Evolutionary conservation across 148 eudicot species (phyloP), one percentile per base, ranked within the genome.

Genomic region (Rhododendron kiyosumense): DNA sequence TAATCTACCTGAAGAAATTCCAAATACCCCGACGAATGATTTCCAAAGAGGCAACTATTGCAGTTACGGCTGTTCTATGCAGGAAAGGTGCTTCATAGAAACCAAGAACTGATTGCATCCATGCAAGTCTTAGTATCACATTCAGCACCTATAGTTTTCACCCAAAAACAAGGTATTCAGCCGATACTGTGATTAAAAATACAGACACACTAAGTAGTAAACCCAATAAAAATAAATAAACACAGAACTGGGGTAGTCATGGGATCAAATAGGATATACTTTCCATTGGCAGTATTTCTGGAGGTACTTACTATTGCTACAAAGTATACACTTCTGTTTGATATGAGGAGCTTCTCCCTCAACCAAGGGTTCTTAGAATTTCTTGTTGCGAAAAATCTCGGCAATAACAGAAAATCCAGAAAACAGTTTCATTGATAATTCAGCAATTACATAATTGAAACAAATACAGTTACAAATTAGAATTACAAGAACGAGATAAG

Each of bases 1-100:
- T 30, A 57, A 32, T 57, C 43, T 69, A 90, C 94, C 94, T 93
- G 89, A 91, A 93, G 87, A 93, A 93, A 76, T 90, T 90, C 93
- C 93, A 93, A 59, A 91, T 91, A 67, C 95, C 92, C 59, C 92
- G 95, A 26, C 93, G 92, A 87, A 93, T 26, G 20, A 93, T 90
- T 86, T 93, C 95, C 86, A 91, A 85, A 67, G 87, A 86, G 49
- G 91, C 91, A 71, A 93, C 88, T 78, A 86, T 41, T n/a, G 93
- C 89, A 18, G 79, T 78, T 46, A 91, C 32, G 41, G 92, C 92
- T 45, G 63, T 88, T 67, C 74, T 88, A 73, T 90, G 92, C 45
- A 91, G 87, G 84, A 86, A 93, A 83, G 91, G 88, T 0, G 83
- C 32, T 2, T 91, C 89, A 30, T 85, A 54, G 79, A 90, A 83